These are phyloP conservation scores for Spatholobus suberectus DNA, from an alignment of 306 rosid genomes.

Conservation along the genomic window DNA sequence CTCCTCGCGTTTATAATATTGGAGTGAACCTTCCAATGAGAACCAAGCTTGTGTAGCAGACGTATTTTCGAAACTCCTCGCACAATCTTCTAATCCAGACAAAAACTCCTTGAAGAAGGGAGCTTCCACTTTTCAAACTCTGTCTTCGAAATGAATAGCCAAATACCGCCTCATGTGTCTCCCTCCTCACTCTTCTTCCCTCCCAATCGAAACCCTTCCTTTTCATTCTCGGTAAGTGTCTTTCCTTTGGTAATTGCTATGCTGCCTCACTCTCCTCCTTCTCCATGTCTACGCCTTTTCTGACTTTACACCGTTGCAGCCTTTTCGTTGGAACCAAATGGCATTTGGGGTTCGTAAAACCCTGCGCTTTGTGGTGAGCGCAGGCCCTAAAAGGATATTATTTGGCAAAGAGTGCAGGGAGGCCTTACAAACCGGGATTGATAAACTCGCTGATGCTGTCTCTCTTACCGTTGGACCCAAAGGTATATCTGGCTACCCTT, in stretches of 20 bases:
- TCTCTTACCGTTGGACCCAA: conserved; percentile 94
- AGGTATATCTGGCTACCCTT: conserved; percentile 54
- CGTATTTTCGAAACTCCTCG: too few species aligned
- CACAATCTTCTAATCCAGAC: too few species aligned
- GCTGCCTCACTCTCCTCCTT: too few species aligned
- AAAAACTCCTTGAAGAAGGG: background rate
- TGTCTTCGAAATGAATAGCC: conserved; percentile 19
- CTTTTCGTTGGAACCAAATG: conserved; percentile 43
- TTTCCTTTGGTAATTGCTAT: background rate
- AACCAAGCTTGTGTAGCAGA: too few species aligned
- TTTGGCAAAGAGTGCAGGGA: conserved; percentile 78
- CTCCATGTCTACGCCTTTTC: background rate
- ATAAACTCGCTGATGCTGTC: conserved; percentile 95
- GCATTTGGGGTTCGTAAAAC: conserved; percentile 50
- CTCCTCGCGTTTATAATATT: too few species aligned
- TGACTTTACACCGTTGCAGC: conserved; percentile 49
- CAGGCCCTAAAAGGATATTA: conserved; percentile 77
- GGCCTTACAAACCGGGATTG: conserved; percentile 76
- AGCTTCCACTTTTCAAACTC: background rate
- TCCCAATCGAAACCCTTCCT: conserved; percentile 41
- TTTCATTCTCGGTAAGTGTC: conserved; percentile 43
- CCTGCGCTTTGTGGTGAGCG: conserved; percentile 49
- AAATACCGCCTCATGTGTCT: background rate
- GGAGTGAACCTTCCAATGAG: too few species aligned
- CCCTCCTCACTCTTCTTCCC: conserved; percentile 42